Evolutionary conservation across 2,329 filamentous ascomycete genomes (phyloP).

Genomic region (Colletotrichum somersetense): DNA sequence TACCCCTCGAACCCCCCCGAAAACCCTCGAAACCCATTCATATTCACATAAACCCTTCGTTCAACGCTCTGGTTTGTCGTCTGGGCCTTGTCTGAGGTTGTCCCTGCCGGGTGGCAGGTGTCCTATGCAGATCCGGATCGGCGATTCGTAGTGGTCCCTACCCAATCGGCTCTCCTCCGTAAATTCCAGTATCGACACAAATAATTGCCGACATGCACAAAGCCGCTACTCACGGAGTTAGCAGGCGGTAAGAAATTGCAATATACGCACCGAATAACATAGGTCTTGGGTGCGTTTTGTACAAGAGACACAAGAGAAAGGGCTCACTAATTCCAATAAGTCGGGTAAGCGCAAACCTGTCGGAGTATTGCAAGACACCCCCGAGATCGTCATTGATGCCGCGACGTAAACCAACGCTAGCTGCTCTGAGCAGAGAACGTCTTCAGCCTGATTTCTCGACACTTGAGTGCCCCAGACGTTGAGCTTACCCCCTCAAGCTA

Average conservation of each 20-base stretch:
- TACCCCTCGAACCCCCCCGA: not conserved
- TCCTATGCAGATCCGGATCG: conserved; percentile 18
- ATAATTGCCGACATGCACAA: not conserved
- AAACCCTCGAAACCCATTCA: not conserved
- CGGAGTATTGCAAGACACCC: no score
- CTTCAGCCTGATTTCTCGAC: not conserved
- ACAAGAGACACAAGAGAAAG: not conserved
- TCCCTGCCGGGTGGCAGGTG: not conserved
- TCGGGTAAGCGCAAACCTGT: not conserved
- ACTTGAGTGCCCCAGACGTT: not conserved
- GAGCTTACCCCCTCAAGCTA: not conserved
- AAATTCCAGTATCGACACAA: not conserved
- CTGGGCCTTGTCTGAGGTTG: not conserved
- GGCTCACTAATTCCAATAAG: not conserved
- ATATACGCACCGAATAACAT: no score
- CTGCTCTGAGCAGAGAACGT: not conserved
- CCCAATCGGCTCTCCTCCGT: not conserved
- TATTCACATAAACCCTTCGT: not conserved
- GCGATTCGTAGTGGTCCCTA: conserved; percentile 1
- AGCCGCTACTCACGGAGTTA: not conserved
- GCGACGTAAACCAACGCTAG: not conserved
- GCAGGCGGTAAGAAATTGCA: not conserved
- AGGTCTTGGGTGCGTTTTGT: no score
- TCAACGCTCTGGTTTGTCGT: not conserved
- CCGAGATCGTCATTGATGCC: not conserved